phyloP scores from a whole-genome alignment of 2,329 filamentous ascomycete species.

The Nothophaeocryptopus gaeumannii region DNA sequence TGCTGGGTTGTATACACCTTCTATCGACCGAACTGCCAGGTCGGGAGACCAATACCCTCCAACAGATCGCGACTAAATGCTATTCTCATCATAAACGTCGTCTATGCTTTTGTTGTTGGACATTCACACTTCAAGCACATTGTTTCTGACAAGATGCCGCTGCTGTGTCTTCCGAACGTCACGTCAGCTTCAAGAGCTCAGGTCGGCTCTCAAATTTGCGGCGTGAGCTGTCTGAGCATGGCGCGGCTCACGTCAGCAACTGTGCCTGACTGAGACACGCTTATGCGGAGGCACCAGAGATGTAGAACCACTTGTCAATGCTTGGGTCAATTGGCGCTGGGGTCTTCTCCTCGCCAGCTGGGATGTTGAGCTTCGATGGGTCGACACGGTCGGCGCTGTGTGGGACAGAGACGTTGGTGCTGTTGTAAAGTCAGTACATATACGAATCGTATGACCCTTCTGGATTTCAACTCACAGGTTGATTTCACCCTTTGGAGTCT shows the following conservation, averaged over 20 bases:
- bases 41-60: constrained; percentile 1
- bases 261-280: constrained; percentile 7
- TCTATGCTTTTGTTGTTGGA: neutral
- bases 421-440: constrained; percentile 37
- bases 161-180: too few species aligned
- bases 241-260: constrained; percentile 1
- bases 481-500: constrained; percentile 73
- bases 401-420: constrained; percentile 74
- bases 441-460: neutral
- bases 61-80: neutral
- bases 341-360: constrained; percentile 72
- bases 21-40: neutral
- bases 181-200: neutral
- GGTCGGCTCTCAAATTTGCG: neutral
- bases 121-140: neutral
- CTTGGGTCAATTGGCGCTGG: constrained; percentile 89
- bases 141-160: neutral
- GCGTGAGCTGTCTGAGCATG: too few species aligned
- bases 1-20: constrained; percentile 4
- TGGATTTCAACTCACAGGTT: constrained; percentile 65
- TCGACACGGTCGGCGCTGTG: constrained; percentile 72
- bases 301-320: constrained; percentile 99
- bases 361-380: constrained; percentile 70
- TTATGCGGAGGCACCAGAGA: constrained; percentile 74
- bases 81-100: neutral